phyloP scores from a whole-genome alignment of 257 asterid genomes.

The Fraxinus anomala region DNA sequence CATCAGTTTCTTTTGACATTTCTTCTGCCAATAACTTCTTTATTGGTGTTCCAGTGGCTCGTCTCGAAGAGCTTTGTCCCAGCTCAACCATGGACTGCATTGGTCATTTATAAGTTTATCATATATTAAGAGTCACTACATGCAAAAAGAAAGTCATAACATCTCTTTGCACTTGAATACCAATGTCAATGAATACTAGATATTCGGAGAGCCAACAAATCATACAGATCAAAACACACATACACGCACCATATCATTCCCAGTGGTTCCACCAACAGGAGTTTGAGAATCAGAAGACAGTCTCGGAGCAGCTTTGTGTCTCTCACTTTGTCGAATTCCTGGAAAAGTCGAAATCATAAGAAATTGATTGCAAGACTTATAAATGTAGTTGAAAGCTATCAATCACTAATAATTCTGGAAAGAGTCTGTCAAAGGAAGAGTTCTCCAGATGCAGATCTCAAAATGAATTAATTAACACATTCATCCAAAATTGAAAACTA shows the following conservation, averaged over 20 bases:
- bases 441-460: constrained; percentile 1
- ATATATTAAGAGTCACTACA: constrained; percentile 12
- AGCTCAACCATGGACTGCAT: constrained; percentile 42
- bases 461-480: not conserved
- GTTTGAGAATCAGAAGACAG: constrained; percentile 53
- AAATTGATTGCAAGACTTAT: not conserved
- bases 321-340: constrained; percentile 54
- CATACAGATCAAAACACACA: not conserved
- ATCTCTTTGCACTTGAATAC: not conserved
- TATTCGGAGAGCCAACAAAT: not conserved
- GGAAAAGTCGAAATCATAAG: constrained; percentile 32
- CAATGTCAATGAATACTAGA: not conserved
- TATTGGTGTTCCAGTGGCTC: constrained; percentile 33
- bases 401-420: constrained; percentile 1
- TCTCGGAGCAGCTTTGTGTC: constrained; percentile 48
- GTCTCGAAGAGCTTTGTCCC: constrained; percentile 43
- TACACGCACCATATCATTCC: constrained; percentile 51
- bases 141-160: constrained; percentile 16
- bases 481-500: constrained; percentile 1
- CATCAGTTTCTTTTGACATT: constrained; percentile 33
- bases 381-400: not conserved
- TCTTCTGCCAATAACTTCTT: constrained; percentile 40
- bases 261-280: constrained; percentile 45
- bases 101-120: constrained; percentile 13
- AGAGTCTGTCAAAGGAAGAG: constrained; percentile 1